Percentiles rank a stretch among this genome's conserved stretches.
Conservation (phyloP, 768 basidiomycete species). For the Tylopilus plumbeoviolaceoides region DNA sequence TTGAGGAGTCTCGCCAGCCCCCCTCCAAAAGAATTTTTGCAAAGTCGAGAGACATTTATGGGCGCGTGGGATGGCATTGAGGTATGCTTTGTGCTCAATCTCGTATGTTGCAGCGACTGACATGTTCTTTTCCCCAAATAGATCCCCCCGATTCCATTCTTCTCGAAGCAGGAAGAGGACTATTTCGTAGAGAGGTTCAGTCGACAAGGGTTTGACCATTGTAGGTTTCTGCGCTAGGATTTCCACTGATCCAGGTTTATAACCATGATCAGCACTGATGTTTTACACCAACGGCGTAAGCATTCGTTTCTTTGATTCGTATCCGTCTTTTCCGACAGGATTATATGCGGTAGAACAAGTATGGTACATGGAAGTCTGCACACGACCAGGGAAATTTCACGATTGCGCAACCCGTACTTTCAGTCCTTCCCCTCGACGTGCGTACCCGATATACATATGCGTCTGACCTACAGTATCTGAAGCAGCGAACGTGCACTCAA, state of each 20-base stretch:
- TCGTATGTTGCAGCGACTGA: background rate
- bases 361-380: conserved; percentile 35
- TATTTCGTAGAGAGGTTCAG: conserved; percentile 64
- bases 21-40: conserved; percentile 54
- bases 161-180: conserved; percentile 58
- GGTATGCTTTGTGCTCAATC: background rate
- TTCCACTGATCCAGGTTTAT: background rate
- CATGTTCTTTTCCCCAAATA: conserved; percentile 19
- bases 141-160: conserved; percentile 61
- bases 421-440: conserved; percentile 38
- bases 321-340: background rate
- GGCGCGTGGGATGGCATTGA: conserved; percentile 44
- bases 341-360: conserved; percentile 34
- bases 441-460: conserved; percentile 9
- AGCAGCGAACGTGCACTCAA: conserved; percentile 7
- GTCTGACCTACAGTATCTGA: background rate
- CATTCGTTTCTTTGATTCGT: background rate
- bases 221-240: conserved; percentile 35
- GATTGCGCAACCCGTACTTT: conserved; percentile 39
- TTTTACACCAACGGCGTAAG: conserved; percentile 59
- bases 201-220: conserved; percentile 54
- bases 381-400: conserved; percentile 41
- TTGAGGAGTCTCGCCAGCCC: conserved; percentile 50
- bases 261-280: conserved; percentile 45
- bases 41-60: conserved; percentile 45